Evolutionary conservation across 441 rosid genomes (phyloP).

Genomic region (Melastoma candidum): DNA sequence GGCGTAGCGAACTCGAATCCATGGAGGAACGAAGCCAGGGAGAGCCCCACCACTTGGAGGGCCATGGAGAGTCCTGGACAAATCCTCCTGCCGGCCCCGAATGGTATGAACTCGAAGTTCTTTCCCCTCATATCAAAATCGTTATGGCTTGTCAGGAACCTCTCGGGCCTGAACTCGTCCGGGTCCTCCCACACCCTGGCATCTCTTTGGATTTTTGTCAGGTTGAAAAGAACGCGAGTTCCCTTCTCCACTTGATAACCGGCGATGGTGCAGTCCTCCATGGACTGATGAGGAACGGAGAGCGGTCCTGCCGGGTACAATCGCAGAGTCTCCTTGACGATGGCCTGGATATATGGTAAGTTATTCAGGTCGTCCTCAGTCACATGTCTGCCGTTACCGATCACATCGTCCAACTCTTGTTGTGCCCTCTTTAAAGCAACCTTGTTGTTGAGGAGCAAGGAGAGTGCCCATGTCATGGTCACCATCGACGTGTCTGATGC

Average conservation of each 20-base stretch:
- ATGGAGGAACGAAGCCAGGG: conserved; percentile 4
- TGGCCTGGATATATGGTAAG: not conserved
- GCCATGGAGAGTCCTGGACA: conserved; percentile 8
- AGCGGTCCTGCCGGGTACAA: conserved; percentile 7
- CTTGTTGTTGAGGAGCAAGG: conserved; percentile 7
- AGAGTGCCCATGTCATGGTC: conserved; percentile 2
- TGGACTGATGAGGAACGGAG: not conserved
- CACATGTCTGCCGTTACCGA: conserved; percentile 2
- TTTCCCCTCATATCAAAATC: conserved; percentile 6
- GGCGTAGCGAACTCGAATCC: conserved; percentile 3
- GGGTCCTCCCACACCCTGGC: conserved; percentile 3
- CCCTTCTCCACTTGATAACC: conserved; percentile 5
- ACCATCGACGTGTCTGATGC: conserved; percentile 6
- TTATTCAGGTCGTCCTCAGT: conserved; percentile 2
- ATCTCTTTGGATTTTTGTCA: conserved; percentile 1
- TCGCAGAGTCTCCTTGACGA: not conserved
- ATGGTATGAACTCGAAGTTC: conserved; percentile 12
- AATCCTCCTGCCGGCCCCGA: conserved; percentile 13
- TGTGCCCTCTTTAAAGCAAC: conserved; percentile 4
- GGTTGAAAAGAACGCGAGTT: conserved; percentile 2
- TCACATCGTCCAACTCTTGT: not conserved
- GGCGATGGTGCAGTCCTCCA: conserved; percentile 2
- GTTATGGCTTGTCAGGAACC: conserved; percentile 10
- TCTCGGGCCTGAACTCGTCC: not conserved
- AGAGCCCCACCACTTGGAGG: conserved; percentile 3